A percentile compares a stretch with the other conserved stretches of the same genome.
phyloP scores from a whole-genome alignment of 257 asterid species.

The Dorcoceras hygrometricum region DNA sequence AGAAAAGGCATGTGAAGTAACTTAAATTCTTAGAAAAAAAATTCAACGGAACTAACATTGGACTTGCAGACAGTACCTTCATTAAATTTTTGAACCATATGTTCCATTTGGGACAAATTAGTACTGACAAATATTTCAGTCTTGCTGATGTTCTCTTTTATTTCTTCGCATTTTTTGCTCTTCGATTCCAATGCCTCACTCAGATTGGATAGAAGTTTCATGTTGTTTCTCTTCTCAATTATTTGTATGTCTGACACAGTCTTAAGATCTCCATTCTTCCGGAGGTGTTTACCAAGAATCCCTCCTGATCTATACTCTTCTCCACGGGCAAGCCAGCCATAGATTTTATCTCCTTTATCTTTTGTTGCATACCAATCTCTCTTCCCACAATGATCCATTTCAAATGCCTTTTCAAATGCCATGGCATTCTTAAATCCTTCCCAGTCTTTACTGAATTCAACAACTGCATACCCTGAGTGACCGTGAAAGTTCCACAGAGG shows the following conservation, averaged over 20 bases:
- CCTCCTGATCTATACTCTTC: conserved; percentile 50
- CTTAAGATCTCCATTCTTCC: conserved; percentile 72
- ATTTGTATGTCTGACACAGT: conserved; percentile 57
- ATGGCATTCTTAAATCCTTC: conserved; percentile 71
- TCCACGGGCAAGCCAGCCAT: conserved; percentile 86
- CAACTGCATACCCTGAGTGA: conserved; percentile 74
- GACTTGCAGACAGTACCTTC: conserved; percentile 40
- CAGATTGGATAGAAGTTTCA: conserved; percentile 47
- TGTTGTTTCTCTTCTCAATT: conserved; percentile 50
- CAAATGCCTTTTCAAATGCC: conserved; percentile 75
- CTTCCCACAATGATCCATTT: conserved; percentile 60
- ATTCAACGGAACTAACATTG: conserved; percentile 20
- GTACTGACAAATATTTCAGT: conserved; percentile 44
- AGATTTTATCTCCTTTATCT: conserved; percentile 44
- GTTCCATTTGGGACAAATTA: conserved; percentile 60
- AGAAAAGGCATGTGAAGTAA: not conserved
- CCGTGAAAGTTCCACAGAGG: conserved; percentile 64
- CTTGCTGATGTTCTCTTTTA: conserved; percentile 54
- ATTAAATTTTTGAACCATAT: conserved; percentile 50
- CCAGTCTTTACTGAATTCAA: conserved; percentile 68
- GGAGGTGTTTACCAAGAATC: conserved; percentile 60
- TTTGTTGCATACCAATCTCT: conserved; percentile 50
- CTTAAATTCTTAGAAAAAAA: conserved; percentile 17
- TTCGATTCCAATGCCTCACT: conserved; percentile 43
- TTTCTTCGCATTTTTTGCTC: conserved; percentile 52